Evolutionary conservation across 768 basidiomycete genomes (phyloP), one percentile per base, ranked within the genome.

Genomic region (Mycena kentingensis): DNA sequence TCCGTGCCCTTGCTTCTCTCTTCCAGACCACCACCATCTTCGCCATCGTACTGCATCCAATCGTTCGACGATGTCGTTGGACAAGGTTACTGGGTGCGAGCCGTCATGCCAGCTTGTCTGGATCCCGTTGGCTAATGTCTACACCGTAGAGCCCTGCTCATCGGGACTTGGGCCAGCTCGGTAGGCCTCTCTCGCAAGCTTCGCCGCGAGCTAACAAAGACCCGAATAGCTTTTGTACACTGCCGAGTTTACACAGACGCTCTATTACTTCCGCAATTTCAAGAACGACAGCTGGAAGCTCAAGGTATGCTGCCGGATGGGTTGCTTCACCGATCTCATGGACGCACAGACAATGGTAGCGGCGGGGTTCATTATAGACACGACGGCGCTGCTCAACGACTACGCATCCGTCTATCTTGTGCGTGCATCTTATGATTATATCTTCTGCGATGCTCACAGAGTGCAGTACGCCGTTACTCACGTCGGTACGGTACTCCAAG

Each of bases 131-230:
- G n/a, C n/a, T n/a, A n/a, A n/a, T n/a, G n/a, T n/a, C n/a, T n/a
- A n/a, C n/a, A n/a, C n/a, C n/a, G n/a, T 44, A n/a, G 19, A 26
- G 5, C 25, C 19, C 25, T 29, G 11, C 18, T 27, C 11, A 13
- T 46, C 32, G 25, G 45, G 16, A 29, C 45, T 15, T 46, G 45
- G 45, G 29, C 29, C 11, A 32, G 45, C 28, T 46, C 45, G 6
- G 45, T 46, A 28, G 32, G 45, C 22, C 7, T 11, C 13, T 15
- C 32, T 31, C 26, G 28, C 25, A 18, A 37, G 18, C 36, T 11
- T 11, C 12, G 18, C 11, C 18, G 19, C 31, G 8, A 19, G 19
- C 18, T 11, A 37, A 10, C 11, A n/a, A n/a, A n/a, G n/a, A n/a
- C 18, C 18, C 19, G 12, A 18, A 37, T 32, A 46, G 45, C 25